Conservation (phyloP, 805 yeast species). For the Candida ulmi region DNA sequence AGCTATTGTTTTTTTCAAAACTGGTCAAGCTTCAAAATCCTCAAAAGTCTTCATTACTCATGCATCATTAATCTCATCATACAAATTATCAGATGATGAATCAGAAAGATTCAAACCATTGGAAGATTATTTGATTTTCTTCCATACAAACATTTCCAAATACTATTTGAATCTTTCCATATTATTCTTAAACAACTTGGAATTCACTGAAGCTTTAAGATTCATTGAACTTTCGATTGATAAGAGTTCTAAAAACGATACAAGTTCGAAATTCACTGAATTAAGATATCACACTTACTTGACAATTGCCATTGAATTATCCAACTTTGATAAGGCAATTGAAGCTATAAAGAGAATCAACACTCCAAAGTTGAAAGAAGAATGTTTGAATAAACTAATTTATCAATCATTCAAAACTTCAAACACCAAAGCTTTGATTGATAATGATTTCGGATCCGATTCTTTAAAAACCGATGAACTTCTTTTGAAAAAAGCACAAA, state of each 20-base stretch:
- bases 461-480: constrained; percentile 36
- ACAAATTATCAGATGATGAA: constrained; percentile 18
- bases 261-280: constrained; percentile 17
- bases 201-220: constrained; percentile 30
- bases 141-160: constrained; percentile 26
- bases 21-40: constrained; percentile 24
- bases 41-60: constrained; percentile 24
- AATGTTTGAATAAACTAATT: constrained; percentile 30
- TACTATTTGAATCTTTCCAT: constrained; percentile 34
- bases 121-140: constrained; percentile 20
- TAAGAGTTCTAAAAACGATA: constrained; percentile 16
- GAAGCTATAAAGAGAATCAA: constrained; percentile 25
- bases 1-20: constrained; percentile 20
- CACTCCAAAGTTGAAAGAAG: constrained; percentile 11
- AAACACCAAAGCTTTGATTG: constrained; percentile 32
- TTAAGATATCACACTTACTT: constrained; percentile 19
- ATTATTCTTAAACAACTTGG: constrained; percentile 27
- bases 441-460: constrained; percentile 39
- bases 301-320: constrained; percentile 24
- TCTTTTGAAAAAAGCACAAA: constrained; percentile 26
- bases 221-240: constrained; percentile 24
- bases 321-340: constrained; percentile 29
- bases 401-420: constrained; percentile 33
- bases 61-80: constrained; percentile 24
- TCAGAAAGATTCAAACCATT: constrained; percentile 16